A percentile compares a stretch with the other conserved stretches of the same genome.
Evolutionary conservation across 164 flowering plant species (phyloP).

Genomic region (Dillenia turbinata): DNA sequence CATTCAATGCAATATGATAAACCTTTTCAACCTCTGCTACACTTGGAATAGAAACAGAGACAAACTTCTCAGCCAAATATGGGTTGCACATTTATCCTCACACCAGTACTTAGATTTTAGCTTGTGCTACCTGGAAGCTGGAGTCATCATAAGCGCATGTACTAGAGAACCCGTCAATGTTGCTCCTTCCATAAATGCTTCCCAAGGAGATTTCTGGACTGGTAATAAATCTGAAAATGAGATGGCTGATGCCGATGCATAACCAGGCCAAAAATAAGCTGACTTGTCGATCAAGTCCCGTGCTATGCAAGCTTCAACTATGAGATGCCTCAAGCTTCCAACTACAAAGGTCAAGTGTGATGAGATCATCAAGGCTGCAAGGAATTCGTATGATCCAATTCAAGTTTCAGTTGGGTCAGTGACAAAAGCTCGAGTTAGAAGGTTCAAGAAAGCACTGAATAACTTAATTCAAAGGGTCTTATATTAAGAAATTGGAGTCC

Average conservation of each 20-base stretch:
- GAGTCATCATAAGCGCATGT: constrained; percentile 51
- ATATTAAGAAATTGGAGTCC: too few relatives aligned
- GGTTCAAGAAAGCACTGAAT: too few relatives aligned
- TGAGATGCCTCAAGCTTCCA: constrained; percentile 86
- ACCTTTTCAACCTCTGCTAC: constrained; percentile 63
- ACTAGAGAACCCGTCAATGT: constrained; percentile 47
- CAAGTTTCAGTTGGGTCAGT: too few relatives aligned
- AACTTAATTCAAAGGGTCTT: too few relatives aligned
- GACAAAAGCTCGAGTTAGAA: too few relatives aligned
- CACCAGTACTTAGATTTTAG: constrained; percentile 2
- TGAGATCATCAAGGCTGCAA: too few relatives aligned
- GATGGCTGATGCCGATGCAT: constrained; percentile 43
- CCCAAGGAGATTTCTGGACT: constrained; percentile 71
- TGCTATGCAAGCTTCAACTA: constrained; percentile 95
- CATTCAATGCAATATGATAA: constrained; percentile 59
- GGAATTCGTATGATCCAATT: too few relatives aligned
- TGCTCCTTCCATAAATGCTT: constrained; percentile 75
- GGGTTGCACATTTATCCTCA: constrained; percentile 1
- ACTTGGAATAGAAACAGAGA: constrained; percentile 28
- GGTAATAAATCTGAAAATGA: constrained; percentile 40
- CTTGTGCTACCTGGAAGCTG: constrained; percentile 77
- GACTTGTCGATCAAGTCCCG: constrained; percentile 78
- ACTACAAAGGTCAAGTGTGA: constrained; percentile 29
- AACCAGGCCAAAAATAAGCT: constrained; percentile 85
- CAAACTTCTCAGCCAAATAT: constrained; percentile 6